Evolutionary conservation across 2,329 filamentous ascomycete genomes (phyloP).

Genomic region (Neonectria hederae): DNA sequence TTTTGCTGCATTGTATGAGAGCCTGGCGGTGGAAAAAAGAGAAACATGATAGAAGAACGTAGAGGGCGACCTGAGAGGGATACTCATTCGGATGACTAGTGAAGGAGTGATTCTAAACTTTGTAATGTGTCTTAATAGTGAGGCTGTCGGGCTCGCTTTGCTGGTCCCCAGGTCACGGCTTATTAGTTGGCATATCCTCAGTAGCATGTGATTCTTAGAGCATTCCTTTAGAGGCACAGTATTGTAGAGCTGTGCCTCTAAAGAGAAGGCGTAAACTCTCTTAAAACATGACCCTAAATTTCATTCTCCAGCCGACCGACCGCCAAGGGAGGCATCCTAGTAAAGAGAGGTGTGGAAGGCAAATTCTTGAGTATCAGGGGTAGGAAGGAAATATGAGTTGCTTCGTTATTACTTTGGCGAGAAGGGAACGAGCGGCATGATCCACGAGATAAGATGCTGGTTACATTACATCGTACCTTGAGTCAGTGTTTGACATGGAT

Average conservation of each 20-base stretch:
- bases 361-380: too few species aligned
- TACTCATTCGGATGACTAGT: neutral
- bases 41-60: neutral
- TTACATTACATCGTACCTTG: neutral
- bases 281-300: too few species aligned
- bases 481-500: neutral
- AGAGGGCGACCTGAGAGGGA: neutral
- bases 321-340: too few species aligned
- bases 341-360: too few species aligned
- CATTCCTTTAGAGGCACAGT: too few species aligned
- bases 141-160: neutral
- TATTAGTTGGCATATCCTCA: neutral
- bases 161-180: neutral
- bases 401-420: neutral
- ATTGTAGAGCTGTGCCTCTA: neutral
- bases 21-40: neutral
- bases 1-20: slow-evolving; percentile 30
- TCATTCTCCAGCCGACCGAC: too few species aligned
- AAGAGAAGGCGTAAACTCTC: neutral
- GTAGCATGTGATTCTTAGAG: neutral
- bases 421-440: neutral
- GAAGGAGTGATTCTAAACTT: neutral
- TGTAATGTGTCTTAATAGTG: neutral
- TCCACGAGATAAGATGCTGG: neutral
- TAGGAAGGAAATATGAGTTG: neutral